These are phyloP conservation scores for Cytospora leucostoma DNA, from an alignment of 2,329 filamentous ascomycete species.

Conservation along the genomic window DNA sequence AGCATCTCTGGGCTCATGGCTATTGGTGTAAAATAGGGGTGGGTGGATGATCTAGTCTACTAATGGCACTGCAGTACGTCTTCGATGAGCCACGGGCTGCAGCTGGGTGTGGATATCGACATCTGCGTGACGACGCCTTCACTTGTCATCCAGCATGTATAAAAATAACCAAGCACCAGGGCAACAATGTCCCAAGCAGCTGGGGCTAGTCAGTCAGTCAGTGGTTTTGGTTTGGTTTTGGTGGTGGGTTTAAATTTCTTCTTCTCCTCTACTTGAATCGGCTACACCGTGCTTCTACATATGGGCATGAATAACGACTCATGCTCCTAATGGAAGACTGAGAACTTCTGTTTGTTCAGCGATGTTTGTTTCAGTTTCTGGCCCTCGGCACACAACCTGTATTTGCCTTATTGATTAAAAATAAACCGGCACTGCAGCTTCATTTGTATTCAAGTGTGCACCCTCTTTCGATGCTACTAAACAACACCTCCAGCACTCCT, in stretches of 20 bases:
- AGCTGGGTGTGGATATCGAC: neutral
- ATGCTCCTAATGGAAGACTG: neutral
- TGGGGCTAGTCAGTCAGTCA: neutral
- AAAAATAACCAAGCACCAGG: neutral
- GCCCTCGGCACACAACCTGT: neutral
- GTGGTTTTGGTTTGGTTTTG: no score
- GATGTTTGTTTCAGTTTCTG: neutral
- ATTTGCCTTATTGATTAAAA: neutral
- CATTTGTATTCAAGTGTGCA: conserved; percentile 5
- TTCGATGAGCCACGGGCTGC: neutral
- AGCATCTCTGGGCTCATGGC: no score
- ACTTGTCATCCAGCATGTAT: neutral
- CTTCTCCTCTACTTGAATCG: neutral
- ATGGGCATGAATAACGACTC: neutral
- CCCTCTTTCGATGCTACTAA: conserved; percentile 3
- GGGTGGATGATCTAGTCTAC: neutral
- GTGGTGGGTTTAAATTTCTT: neutral
- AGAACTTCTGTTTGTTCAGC: neutral
- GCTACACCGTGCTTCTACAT: neutral
- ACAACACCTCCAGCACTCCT: neutral
- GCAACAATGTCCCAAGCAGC: neutral
- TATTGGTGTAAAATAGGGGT: neutral
- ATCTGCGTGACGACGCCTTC: neutral
- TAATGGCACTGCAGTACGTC: neutral
- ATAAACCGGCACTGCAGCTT: conserved; percentile 1